Base-by-base conservation (phyloP, 352 stramenopile species). In the Thraustotheca clavata region DNA sequence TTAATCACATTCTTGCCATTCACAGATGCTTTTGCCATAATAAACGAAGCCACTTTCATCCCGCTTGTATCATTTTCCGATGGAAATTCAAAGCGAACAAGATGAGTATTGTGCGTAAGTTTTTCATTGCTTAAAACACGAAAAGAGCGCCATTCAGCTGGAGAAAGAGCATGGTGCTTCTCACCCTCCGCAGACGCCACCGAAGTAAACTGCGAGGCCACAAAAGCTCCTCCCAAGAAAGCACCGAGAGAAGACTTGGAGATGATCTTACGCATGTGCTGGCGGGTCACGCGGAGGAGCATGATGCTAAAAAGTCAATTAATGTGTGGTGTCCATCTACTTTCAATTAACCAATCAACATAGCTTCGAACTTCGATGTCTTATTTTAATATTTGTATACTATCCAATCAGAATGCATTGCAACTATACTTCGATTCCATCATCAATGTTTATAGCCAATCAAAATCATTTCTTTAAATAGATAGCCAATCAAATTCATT, bases 81-180 rank as follows among this genome's bases (percentile, higher is more conserved):
- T 1, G 79, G 80, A 34, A 91, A 69, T 22, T 73, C 79, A 69
- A 93, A 86, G 34, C 73, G 86, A 52, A 93, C 68, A 68, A 79
- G 79, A 72, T 91, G 90, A 11, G 82, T 90, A 70, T 91, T 89
- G 76, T 77, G 77, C 54, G 77, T 88, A 47, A 93, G 54, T 49
- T 49, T 66, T 49, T 93, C 79, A 49, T 91, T 73, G 40, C 74
- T 89, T 52, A 69, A 71, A 71, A 93, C 81, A n/a, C 69, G 77
- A 72, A 93, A 93, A 47, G 75, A 72, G 41, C 76, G 80, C 71
- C 88, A 93, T 49, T 86, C 80, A 48, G 74, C 69, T 22, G 77
- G 68, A 60, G 69, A 82, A 27, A 93, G 71, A 22, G 80, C 80
- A 33, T 65, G 35, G 1, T 60, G 34, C 12, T 62, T 62, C 43